Evolutionary conservation across 2,329 filamentous ascomycete genomes (phyloP), one percentile per base, ranked within the genome.

Genomic region (Ilyonectria robusta): DNA sequence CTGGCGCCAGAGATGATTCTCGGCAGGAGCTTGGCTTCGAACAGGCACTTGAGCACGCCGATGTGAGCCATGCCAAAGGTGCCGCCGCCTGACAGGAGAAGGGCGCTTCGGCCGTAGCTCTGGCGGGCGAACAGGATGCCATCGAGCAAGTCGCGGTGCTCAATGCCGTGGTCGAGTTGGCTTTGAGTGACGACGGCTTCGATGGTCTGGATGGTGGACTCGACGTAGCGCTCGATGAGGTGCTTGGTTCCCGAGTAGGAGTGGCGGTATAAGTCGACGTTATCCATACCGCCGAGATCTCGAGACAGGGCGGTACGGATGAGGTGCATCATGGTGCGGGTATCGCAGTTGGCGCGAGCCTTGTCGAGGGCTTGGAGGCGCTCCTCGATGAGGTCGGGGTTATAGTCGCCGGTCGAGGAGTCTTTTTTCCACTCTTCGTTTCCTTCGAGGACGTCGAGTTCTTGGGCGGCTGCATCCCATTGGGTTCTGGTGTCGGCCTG

Each of bases 41-140:
- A 94, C 3, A 97, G 85, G 4, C 92, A 88, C 79, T 97, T 97
- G 61, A 97, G 83, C 3, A 97, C 94, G 1, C 94, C 94, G 61
- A 97, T 92, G 78, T 97, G 94, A 66, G 93, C 93, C 93, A 97
- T 97, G 46, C 94, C 94, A 81, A 97, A 94, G 1, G 94, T 96
- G 1, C 92, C 94, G 2, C 94, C 94, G 8, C 94, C 94, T 5
- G 94, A 97, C 10, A 97, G 84, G 10, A 97, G 84, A 57, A 97
- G 82, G 0, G 94, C 94, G 69, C 92, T 96, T 68, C 94, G 88
- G n/a, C 94, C 94, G 76, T 94, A 97, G 40, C 93, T 92, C 76
- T 95, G 93, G 44, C 93, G 88, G 1, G 93, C 88, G 62, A 89
- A 88, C 51, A 95, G 80, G 70, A 96, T 85, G 63, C 90, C 89